Base-by-base conservation (phyloP, 495 filamentous ascomycete species). In the Entonaema liquescens region DNA sequence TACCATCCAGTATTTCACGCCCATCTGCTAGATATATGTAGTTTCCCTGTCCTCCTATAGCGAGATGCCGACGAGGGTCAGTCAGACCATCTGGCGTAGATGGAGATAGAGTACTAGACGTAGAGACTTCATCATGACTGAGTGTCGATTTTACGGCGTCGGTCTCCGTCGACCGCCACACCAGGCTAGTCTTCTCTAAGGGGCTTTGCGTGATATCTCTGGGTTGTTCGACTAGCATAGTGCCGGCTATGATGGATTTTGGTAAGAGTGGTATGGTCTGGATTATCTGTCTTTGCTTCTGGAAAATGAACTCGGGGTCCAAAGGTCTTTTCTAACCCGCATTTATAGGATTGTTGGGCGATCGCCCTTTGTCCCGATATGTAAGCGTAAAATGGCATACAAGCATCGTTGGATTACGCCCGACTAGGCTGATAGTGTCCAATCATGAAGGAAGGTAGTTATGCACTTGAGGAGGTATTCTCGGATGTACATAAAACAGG, bases 1-100 rank as follows among this genome's bases (percentile, higher is more conserved):
- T 82, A 0, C 86, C 88, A 71, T 92, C 90, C 17, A 92, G 83
- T 66, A 93, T 85, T 50, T 80, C 85, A 11, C 85, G 87, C 23
- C 88, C 89, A 79, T 91, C 84, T 56, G 84, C 85, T 2, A 91
- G 68, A 31, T 77, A 56, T 13, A 83, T 50, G 57, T 81, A 76
- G 57, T 78, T 83, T 5, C 82, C 80, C 29, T 79, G 55, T 15
- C 76, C 74, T 57, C 67, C 61, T 7, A 62, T 53, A 33, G 81
- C 65, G 15, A 73, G 70, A 26, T 12, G 38, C 19, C 61, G 59
- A 31, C 11, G 7, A 9, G 65, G 17, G 15, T 58, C 49, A 35
- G 19, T 1, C 12, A 12, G 40, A 47, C 59, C 60, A 13, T 44
- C 25, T 5, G 42, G 25, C 13, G 57, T 19, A 31, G 56, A 19